These are phyloP conservation scores for Musa troglodytarum DNA, from an alignment of 176 grass and related monocot genomes.

Conservation along the genomic window DNA sequence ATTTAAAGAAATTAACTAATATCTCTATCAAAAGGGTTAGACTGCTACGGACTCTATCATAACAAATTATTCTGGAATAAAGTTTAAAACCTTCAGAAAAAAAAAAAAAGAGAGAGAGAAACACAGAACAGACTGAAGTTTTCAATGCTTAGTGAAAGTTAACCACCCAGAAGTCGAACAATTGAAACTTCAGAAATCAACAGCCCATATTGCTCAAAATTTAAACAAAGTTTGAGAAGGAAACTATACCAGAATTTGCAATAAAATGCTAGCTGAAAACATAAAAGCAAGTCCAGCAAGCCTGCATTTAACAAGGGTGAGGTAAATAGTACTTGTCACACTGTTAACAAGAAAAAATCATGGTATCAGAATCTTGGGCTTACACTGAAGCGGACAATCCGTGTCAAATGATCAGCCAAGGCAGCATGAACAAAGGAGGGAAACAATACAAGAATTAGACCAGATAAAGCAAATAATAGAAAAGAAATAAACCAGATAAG, in stretches of 20 bases:
- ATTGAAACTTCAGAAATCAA: constrained; percentile 7
- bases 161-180: background rate
- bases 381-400: constrained; percentile 16
- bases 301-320: constrained; percentile 34
- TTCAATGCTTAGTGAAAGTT: no score
- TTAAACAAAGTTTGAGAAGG: background rate
- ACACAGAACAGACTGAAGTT: no score
- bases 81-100: no score
- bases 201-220: background rate
- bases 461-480: background rate
- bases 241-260: constrained; percentile 78
- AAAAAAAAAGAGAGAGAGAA: no score
- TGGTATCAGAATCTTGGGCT: constrained; percentile 3
- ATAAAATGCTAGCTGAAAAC: constrained; percentile 85
- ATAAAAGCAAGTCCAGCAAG: constrained; percentile 92
- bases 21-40: no score
- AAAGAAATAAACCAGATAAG: background rate
- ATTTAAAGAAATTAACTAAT: no score
- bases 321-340: background rate
- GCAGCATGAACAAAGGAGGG: background rate
- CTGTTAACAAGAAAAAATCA: constrained; percentile 8
- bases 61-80: no score
- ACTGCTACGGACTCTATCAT: no score
- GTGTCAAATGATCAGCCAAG: background rate
- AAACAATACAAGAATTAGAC: constrained; percentile 1